Base-by-base conservation (phyloP, 768 basidiomycete genomes). In the Lentinula boryana region DNA sequence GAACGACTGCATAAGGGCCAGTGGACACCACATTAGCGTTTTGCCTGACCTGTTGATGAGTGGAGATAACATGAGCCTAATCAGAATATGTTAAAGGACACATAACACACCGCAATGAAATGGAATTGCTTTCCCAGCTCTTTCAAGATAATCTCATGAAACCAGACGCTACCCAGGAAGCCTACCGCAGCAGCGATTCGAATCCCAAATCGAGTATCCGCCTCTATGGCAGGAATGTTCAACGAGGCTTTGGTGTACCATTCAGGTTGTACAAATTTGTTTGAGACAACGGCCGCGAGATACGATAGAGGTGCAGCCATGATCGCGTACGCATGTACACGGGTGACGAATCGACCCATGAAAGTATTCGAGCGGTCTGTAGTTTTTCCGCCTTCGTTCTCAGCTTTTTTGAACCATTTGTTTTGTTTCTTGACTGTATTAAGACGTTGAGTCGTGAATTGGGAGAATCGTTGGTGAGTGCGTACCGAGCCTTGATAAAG, bases 1-100 rank as follows among this genome's bases (percentile, higher is more conserved):
- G 75, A 43, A 76, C 69, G 31, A 73, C 54, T 9, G 71, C 64
- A 58, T 77, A 76, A 6, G 73, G 74, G 1, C 75, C 75, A 12
- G 63, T 67, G 27, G 67, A 63, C 2, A 68, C 66, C 60, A 72
- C 12, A 23, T 60, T 67, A 0, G 70, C 64, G 50, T 73, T 76
- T 61, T 70, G 73, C 43, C 69, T 56, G 53, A 64, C 35, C 73
- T 72, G n/a, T 55, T 5, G 8, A 43, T 4, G 2, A 12, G 40
- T 46, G 8, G 6, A 38, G 32, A 23, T 8, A 12, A 58, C 13
- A 21, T 16, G 43, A 16, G 48, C 16, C 35, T 9, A 1, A 27
- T 43, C 2, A 12, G 9, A 6, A 15, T 12, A 1, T 0, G 0
- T 38, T 38, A 13, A 38, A 38, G 36, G 13, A 15, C 21, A 16